Base-by-base conservation (phyloP, 192 early-diverging fungal genomes). In the Obelidium mucronatum region DNA sequence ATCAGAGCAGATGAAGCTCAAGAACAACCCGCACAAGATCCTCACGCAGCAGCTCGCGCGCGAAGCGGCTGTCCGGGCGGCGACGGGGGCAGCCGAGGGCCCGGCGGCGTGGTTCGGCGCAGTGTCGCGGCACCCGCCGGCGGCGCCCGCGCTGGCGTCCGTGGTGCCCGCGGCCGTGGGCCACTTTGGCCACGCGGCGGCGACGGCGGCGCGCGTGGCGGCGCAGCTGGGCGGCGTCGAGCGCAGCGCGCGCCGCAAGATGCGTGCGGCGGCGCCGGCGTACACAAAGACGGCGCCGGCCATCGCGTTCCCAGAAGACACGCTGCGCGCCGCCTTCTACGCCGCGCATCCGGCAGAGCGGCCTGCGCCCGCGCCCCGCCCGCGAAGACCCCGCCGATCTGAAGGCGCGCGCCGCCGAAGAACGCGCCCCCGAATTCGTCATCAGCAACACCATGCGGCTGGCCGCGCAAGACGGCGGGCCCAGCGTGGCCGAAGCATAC, bases 281-380 rank as follows among this genome's bases (percentile, higher is more conserved):
- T 62, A 75, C 61, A 62, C 60, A n/a, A 61, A 64, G 56, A 66
- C 55, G 31, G 67, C 80, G 5, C 76, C 74, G 40, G 40, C 33
- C 64, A 97, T 99, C 39, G 90, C 85, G 40, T 99, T 95, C 73
- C 93, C 93, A 3, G 96, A 97, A 82, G 97, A 99, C 82, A 69
- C 79, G 66, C 86, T 99, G 70, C 90, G 97, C 62, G 64, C 85
- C 62, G 88, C 86, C 64, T 99, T 99, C 74, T 99, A 95, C 82
- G 85, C 87, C 73, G 91, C 95, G 86, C 97, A 99, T 82, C 97
- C 97, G 24, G 94, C 92, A 78, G 97, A 99, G 81, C 84, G 92
- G n/a, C 72, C 73, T 82, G 37, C 83, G 92, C 66, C 94, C 96
- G 37, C 80, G 87, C 37, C 84, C 87, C 4, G 70, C 96, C 40